A percentile compares a stretch with the other conserved stretches of the same genome.
Conservation (phyloP, 2,329 filamentous ascomycete species). For the Apiospora arundinis region DNA sequence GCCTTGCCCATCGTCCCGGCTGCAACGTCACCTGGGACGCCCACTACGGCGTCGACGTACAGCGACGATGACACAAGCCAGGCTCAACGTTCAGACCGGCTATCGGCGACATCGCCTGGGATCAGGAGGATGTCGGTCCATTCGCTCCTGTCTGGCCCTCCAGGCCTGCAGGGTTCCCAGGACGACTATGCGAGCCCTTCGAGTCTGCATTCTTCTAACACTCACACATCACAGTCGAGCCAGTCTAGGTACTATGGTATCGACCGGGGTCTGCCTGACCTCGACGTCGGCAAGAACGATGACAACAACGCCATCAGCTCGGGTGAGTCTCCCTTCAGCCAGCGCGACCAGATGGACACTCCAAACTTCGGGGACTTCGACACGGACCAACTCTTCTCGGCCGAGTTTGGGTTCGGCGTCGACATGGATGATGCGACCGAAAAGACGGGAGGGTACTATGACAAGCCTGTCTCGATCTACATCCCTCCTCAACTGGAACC, state of each 20-base stretch:
- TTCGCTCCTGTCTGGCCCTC: conserved; percentile 64
- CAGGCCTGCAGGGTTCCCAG: conserved; percentile 39
- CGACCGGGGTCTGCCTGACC: conserved; percentile 72
- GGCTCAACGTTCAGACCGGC: conserved; percentile 30
- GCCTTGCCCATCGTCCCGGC: conserved; percentile 35
- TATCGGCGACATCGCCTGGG: conserved; percentile 32
- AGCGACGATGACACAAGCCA: conserved; percentile 44
- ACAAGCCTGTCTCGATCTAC: conserved; percentile 68
- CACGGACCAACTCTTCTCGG: conserved; percentile 40
- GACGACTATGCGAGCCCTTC: conserved; percentile 33
- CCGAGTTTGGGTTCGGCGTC: conserved; percentile 55
- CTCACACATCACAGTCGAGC: conserved; percentile 34
- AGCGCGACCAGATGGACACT: conserved; percentile 35
- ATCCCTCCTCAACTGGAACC: conserved; percentile 56
- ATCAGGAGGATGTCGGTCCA: conserved; percentile 64
- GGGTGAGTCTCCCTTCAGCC: conserved; percentile 39
- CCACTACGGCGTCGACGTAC: conserved; percentile 47
- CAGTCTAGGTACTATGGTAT: conserved; percentile 67
- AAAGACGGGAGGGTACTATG: conserved; percentile 71
- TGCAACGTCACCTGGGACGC: conserved; percentile 46
- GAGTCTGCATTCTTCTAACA: conserved; percentile 35
- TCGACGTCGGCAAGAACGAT: conserved; percentile 74
- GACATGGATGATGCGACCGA: conserved; percentile 58
- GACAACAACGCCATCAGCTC: conserved; percentile 69
- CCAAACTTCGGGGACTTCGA: conserved; percentile 39